Evolutionary conservation across 2,329 filamentous ascomycete species (phyloP), one percentile per base, ranked within the genome.

Genomic region (Geosmithia flava): DNA sequence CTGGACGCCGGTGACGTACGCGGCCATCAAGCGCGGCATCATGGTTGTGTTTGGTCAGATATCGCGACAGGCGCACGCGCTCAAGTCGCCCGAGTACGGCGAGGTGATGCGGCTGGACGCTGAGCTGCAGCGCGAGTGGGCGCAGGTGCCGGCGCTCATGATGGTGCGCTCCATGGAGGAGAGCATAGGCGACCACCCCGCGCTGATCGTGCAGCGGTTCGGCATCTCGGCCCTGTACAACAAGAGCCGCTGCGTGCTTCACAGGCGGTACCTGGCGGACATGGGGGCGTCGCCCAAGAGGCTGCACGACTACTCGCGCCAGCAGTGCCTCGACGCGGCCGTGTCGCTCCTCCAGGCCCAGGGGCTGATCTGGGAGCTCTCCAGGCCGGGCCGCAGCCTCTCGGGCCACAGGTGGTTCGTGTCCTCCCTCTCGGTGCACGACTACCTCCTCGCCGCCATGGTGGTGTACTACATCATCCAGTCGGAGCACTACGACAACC

Each of bases 211-310:
- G 20, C 75, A 80, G 54, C 67, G 75, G 4, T 76, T 75, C 48
- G 74, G 73, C 2, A 58, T 80, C 5, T 67, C 66, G 3, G 61
- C 72, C 7, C 58, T 80, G 30, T 76, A 74, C 54, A 70, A 78
- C 49, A 80, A 80, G 58, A 66, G 66, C 52, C 68, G 72, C 5
- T 77, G 74, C 52, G 71, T 80, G 20, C 62, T 80, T 20, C 76
- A 80, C 55, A 67, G 76, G 7, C 68, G 70, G 3, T 77, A 75
- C 55, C 61, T 79, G 11, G 62, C 33, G 6, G 33, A 37, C 15
- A 27, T 27, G 23, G 74, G 72, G 52, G 57, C 62, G 3, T 53
- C 62, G 11, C 48, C 44, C 6, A 30, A 19, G 23, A 17, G 20
- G 20, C 51, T 60, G 13, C 62, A 63, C 29, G 48, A 49, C 30